Conservation (phyloP, 208 protist genomes). For the Crithidia acanthocephali region DNA sequence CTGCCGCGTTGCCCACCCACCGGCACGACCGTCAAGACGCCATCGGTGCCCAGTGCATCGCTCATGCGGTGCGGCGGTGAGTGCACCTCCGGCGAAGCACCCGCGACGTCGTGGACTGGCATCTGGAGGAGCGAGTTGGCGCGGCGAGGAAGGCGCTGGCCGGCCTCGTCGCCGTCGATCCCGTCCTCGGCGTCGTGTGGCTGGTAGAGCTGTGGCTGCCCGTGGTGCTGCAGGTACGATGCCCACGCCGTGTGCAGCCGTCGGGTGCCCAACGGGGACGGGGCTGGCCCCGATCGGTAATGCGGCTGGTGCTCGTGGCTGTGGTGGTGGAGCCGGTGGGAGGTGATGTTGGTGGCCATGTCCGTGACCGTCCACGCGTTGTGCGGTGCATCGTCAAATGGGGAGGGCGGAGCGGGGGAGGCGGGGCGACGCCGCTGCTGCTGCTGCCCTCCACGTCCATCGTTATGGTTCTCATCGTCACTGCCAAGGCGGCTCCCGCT, state of each 20-base stretch:
- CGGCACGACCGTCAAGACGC: too few relatives aligned
- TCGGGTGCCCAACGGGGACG: slow-evolving; percentile 6
- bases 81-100: too few relatives aligned
- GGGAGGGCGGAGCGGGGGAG: too few relatives aligned
- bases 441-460: too few relatives aligned
- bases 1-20: too few relatives aligned
- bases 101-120: neutral
- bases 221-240: slow-evolving; percentile 18
- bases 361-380: slow-evolving; percentile 8
- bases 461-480: neutral
- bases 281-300: neutral
- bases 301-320: slow-evolving; percentile 8
- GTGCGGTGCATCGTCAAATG: neutral
- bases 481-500: neutral
- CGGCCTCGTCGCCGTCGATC: neutral
- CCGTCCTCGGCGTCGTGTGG: too few relatives aligned
- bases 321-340: slow-evolving; percentile 9
- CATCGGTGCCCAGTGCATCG: too few relatives aligned
- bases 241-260: slow-evolving; percentile 16
- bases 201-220: neutral
- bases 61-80: too few relatives aligned
- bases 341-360: slow-evolving; percentile 13
- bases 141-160: neutral
- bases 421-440: neutral
- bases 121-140: neutral